Evolutionary conservation across 176 grass and related monocot genomes (phyloP), one percentile per base, ranked within the genome.

Genomic region (Tillandsia leiboldiana): DNA sequence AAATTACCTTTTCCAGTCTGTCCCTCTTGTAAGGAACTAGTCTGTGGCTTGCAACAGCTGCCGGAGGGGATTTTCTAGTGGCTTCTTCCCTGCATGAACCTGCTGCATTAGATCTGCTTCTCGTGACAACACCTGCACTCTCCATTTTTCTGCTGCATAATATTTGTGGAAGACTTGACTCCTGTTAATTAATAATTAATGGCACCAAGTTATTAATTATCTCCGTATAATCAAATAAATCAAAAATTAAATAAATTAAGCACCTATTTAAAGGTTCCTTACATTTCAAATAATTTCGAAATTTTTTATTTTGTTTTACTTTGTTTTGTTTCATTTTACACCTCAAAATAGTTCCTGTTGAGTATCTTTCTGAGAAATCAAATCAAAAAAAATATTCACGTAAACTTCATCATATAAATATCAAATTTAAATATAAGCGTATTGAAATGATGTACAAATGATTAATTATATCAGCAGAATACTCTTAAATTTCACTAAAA

Each of bases 121-220:
- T 88, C 13, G 83, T 87, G n/a, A 87, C 56, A 3, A 73, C 68
- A 12, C 64, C 68, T 15, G 28, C 48, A 9, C 12, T 59, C 18
- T 50, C 64, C 20, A n/a, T 4, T 7, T 7, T 26, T 12, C 66
- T 73, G 18, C 59, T 65, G 2, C 47, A 11, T 12, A 91, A 77
- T 17, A 91, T 20, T 20, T 79, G 63, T 0, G 94, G 86, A 63
- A 97, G 89, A 77, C 62, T 92, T 1, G 86, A 87, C 69, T 97
- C 93, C 83, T 86, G 33, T 42, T 20, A 20, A 20, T 20, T 20
- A 20, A 20, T 42, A 42, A 42, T 42, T 42, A 42, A 42, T 42
- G 33, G 5, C 33, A 42, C 33, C 33, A 42, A 42, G 7, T 42
- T 42, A 42, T 42, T 33, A 20, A 33, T 33, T 42, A 42, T 42